phyloP scores from a whole-genome alignment of 257 asterid genomes.

The Fraxinus excelsior region DNA sequence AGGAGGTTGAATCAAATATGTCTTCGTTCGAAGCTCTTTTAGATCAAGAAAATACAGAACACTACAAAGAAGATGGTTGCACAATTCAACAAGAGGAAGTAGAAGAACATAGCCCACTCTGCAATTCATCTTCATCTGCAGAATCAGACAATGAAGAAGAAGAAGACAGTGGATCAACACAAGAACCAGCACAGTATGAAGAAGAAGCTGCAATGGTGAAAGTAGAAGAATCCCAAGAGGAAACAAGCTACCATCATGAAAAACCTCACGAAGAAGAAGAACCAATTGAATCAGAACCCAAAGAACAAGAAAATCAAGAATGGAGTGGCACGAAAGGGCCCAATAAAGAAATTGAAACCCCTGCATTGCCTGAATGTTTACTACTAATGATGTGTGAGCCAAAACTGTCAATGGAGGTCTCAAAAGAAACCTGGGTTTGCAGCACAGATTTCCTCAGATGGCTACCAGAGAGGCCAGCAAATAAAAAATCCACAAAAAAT shows the following conservation, averaged over 20 bases:
- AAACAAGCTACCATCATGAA: constrained; percentile 13
- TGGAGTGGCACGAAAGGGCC: constrained; percentile 13
- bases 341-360: constrained; percentile 25
- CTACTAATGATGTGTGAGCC: constrained; percentile 96
- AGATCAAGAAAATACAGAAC: constrained; percentile 46
- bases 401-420: constrained; percentile 92
- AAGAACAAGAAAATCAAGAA: not conserved
- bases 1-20: constrained; percentile 54
- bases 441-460: constrained; percentile 75
- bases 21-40: constrained; percentile 53
- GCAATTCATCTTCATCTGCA: constrained; percentile 36
- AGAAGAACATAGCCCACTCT: constrained; percentile 20
- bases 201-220: constrained; percentile 30
- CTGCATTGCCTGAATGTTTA: constrained; percentile 76
- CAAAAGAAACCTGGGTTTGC: constrained; percentile 98
- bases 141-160: constrained; percentile 34
- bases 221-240: constrained; percentile 29
- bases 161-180: constrained; percentile 13
- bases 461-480: constrained; percentile 19
- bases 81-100: constrained; percentile 33
- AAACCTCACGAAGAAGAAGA: constrained; percentile 6
- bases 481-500: not conserved
- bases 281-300: constrained; percentile 14
- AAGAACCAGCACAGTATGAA: constrained; percentile 12
- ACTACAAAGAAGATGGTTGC: constrained; percentile 20